Percentiles rank a stretch among this genome's conserved stretches.
Conservation (phyloP, 1,284 basidiomycete genomes). For the Tilletiopsis washingtonensis region DNA sequence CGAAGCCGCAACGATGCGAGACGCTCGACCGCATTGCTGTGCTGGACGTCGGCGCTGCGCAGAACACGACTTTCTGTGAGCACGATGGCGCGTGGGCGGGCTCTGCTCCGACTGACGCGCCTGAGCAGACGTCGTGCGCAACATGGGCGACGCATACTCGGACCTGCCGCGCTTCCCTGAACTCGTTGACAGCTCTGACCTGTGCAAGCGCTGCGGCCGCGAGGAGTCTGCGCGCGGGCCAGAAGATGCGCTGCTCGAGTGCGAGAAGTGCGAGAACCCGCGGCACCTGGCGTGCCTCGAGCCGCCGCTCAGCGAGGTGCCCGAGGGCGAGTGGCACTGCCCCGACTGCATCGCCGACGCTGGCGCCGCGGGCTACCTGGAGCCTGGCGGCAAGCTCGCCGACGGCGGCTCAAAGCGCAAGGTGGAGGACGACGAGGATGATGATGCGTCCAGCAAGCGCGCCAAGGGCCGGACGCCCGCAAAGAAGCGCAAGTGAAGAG, state of each 20-base stretch:
- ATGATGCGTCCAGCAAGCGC: too few relatives aligned
- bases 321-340: constrained; percentile 57
- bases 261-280: constrained; percentile 70
- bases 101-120: neutral
- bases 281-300: constrained; percentile 75
- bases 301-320: constrained; percentile 67
- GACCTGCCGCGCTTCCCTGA: constrained; percentile 40
- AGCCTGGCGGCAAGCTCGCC: neutral
- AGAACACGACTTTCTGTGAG: constrained; percentile 66
- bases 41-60: constrained; percentile 70
- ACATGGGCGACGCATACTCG: constrained; percentile 50
- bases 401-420: neutral
- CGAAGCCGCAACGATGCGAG: constrained; percentile 69
- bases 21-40: constrained; percentile 67
- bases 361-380: neutral
- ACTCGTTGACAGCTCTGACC: constrained; percentile 61
- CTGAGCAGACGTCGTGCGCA: constrained; percentile 61
- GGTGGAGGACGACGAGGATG: neutral
- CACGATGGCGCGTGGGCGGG: neutral
- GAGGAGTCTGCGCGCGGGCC: constrained; percentile 54
- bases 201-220: constrained; percentile 68
- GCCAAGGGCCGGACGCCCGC: too few relatives aligned
- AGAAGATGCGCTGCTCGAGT: constrained; percentile 38
- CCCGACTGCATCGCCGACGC: constrained; percentile 16
- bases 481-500: too few relatives aligned